Base-by-base conservation (phyloP, 2,329 filamentous ascomycete species). In the Tolypocladium sp. region DNA sequence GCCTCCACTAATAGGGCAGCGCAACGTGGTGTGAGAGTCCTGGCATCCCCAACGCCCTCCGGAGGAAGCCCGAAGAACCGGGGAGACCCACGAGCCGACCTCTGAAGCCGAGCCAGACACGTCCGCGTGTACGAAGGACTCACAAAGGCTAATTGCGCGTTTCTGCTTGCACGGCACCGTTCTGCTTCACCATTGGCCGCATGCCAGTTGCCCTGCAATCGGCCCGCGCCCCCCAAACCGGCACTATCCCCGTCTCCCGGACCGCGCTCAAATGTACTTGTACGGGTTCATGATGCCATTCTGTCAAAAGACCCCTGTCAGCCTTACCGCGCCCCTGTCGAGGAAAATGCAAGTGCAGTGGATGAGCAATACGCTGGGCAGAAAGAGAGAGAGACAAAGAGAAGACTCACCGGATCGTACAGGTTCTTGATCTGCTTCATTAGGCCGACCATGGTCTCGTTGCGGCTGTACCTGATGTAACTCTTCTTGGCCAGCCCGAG, bases 221-320 rank as follows among this genome's bases (percentile, higher is more conserved):
- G 41, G 55, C 30, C 55, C 41, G 55, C n/a, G 20, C 30, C 42
- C 42, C 30, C 25, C 41, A 46, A 53, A 22, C 20, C 20, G 49
- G 49, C 49, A 35, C 20, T 20, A 35, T 22, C 20, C 27, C 49
- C 30, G 49, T 22, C 20, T 22, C 20, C 5, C 17, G 49, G 17
- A 5, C 17, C 40, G 22, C n/a, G 25, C 53, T 58, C 27, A 88
- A 65, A 97, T 89, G 73, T 97, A 97, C 77, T 97, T 97, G 80
- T 97, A 97, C 0, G 93, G 93, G 76, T 97, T 97, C 91, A 97
- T 95, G 75, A 97, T 97, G 55, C 92, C 92, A 66, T 96, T 96
- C 91, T 96, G 68, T 27, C 57, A 54, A 55, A 60, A 42, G 42
- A 55, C 57, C 57, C 59, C 56, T 63, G 67, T 71, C 65, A 71